phyloP scores from a whole-genome alignment of 2,329 filamentous ascomycete species.

The Xylaria sp. region DNA sequence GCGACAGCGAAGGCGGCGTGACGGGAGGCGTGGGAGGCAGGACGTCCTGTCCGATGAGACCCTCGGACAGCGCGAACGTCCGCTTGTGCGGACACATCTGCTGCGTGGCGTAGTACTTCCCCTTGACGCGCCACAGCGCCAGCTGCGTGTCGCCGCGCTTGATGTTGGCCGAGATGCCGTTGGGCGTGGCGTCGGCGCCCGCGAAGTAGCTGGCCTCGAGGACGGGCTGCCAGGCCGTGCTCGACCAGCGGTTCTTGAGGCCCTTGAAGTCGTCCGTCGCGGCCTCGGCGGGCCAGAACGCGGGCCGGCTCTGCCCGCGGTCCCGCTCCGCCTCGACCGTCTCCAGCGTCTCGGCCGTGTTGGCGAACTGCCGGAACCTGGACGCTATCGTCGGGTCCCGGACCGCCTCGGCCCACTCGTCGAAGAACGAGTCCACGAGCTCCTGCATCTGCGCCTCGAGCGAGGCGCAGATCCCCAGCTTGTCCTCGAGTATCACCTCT shows the following conservation, averaged over 20 bases:
- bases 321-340: constrained; percentile 78
- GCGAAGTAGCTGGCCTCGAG: constrained; percentile 77
- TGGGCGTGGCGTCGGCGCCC: constrained; percentile 70
- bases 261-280: constrained; percentile 78
- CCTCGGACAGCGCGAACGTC: constrained; percentile 88
- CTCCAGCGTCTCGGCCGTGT: constrained; percentile 77
- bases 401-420: constrained; percentile 90
- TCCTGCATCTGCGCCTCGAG: constrained; percentile 90
- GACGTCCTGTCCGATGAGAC: constrained; percentile 77
- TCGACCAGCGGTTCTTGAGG: constrained; percentile 70
- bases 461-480: constrained; percentile 83
- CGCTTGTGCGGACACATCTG: constrained; percentile 97
- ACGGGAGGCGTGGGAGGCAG: constrained; percentile 45
- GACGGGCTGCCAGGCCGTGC: constrained; percentile 81
- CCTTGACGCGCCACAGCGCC: constrained; percentile 84
- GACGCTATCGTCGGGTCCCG: constrained; percentile 73
- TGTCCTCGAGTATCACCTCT: constrained; percentile 85
- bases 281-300: constrained; percentile 77
- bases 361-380: constrained; percentile 85
- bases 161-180: constrained; percentile 79
- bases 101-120: constrained; percentile 85
- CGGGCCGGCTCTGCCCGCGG: constrained; percentile 77
- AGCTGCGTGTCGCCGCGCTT: constrained; percentile 91
- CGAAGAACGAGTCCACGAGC: constrained; percentile 85
- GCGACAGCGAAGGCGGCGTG: constrained; percentile 51